Percentiles rank a stretch among this genome's conserved stretches.
Evolutionary conservation across 371 early-diverging fungal genomes (phyloP).

Genomic region (Mucor racemosus): DNA sequence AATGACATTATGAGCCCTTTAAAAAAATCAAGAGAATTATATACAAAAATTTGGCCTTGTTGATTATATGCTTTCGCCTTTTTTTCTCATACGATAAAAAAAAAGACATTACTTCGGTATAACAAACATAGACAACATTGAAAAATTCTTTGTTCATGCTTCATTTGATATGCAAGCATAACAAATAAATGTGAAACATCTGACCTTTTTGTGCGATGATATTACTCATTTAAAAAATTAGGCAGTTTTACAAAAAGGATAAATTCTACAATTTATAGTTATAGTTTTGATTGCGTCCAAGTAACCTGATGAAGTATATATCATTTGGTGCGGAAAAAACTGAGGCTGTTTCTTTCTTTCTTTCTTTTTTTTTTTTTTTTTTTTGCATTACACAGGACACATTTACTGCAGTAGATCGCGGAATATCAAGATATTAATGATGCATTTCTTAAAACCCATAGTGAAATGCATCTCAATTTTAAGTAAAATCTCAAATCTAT

Average conservation of each 20-base stretch:
- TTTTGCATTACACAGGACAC: not conserved
- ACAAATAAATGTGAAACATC: not conserved
- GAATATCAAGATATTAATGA: conserved; percentile 1
- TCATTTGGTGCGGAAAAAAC: not conserved
- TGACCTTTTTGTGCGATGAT: not conserved
- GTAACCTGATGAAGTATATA: not conserved
- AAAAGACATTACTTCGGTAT: no score
- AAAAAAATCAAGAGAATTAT: not conserved
- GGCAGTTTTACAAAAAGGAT: not conserved
- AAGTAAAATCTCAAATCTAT: no score
- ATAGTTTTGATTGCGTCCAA: not conserved
- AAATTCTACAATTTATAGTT: not conserved
- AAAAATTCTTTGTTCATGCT: not conserved
- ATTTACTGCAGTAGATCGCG: conserved; percentile 10
- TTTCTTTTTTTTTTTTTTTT: not conserved
- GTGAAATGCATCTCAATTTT: no score
- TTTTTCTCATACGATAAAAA: no score
- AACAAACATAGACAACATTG: no score
- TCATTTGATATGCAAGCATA: not conserved
- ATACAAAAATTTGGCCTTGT: not conserved
- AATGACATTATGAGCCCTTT: not conserved
- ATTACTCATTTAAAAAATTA: not conserved
- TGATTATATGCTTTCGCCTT: not conserved
- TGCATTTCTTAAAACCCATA: no score
- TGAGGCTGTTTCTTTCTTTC: no score